Base-by-base conservation (phyloP, 2,329 filamentous ascomycete species). In the Calonectria pauciramosa region DNA sequence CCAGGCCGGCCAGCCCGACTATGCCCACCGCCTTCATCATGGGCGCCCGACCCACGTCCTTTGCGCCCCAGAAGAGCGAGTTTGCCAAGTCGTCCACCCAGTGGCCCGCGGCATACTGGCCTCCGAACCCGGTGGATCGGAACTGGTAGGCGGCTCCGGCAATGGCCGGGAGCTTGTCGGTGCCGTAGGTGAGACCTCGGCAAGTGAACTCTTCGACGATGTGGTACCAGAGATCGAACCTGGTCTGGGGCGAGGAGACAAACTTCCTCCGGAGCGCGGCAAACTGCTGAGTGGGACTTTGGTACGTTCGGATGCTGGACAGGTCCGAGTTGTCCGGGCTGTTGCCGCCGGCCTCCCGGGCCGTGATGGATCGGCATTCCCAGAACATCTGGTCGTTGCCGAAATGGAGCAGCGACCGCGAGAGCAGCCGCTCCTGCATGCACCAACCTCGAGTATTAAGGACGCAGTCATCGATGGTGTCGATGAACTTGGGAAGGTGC, bases 301-400 rank as follows among this genome's bases (percentile, higher is more conserved):
- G 23, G 14, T 65, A 44, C 1, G 60, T 49, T 18, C 41, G 30
- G 41, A 49, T 49, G 26, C 38, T 47, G 28, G 38, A 65, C 26
- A 47, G 9, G 41, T 32, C 41, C 13, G 60, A 47, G 20, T 49
- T 49, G 9, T 23, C 41, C 14, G 60, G 60, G 41, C 38, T 44
- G 38, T 49, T 32, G 34, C 60, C 60, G 20, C 41, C 60, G 20
- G 38, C 60, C 26, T 65, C 60, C 20, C 38, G 38, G 18, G 60
- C 60, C 1, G 41, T 30, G 13, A 34, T 34, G 10, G 38, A 6
- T 10, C 60, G 28, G 8, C 60, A 65, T 9, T 65, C 60, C 60
- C 60, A 65, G 26, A 65, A 49, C 60, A 65, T 65, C n/a, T 65
- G 60, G 28, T 65, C 38, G 26, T 65, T 32, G 38, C 60, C 41